Percentiles rank a stretch among this genome's conserved stretches.
Conservation (phyloP, 2,329 filamentous ascomycete species). For the Colletotrichum scovillei region DNA sequence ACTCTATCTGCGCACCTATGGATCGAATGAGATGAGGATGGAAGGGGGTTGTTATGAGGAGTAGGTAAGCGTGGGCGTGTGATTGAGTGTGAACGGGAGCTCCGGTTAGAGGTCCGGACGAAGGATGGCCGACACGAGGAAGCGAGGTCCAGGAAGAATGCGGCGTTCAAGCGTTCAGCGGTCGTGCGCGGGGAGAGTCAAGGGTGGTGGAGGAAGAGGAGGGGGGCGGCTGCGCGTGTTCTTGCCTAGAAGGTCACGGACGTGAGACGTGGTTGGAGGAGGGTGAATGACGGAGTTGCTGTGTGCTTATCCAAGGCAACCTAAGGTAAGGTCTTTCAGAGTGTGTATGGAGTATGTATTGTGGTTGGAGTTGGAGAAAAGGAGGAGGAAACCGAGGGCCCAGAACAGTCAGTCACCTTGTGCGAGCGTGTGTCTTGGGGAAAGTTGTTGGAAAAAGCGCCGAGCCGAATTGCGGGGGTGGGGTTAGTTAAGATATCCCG, state of each 20-base stretch:
- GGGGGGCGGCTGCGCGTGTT: background rate
- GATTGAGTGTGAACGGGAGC: background rate
- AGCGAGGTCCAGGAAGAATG: background rate
- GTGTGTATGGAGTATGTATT: background rate
- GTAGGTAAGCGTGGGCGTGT: background rate
- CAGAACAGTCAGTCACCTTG: background rate
- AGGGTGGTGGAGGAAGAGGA: no score
- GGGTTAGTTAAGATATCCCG: constrained; percentile 8
- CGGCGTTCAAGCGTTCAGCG: background rate
- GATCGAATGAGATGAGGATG: background rate
- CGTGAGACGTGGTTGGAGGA: background rate
- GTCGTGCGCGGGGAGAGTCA: background rate
- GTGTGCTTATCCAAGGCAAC: background rate
- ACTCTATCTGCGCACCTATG: constrained; percentile 4
- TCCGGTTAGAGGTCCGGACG: background rate
- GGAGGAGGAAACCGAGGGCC: constrained; percentile 1
- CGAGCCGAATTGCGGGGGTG: constrained; percentile 35
- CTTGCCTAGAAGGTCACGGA: constrained; percentile 14
- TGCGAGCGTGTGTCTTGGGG: constrained; percentile 13
- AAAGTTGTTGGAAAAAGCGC: constrained; percentile 9
- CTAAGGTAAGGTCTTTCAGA: no score
- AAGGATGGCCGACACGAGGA: background rate
- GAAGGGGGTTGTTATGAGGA: background rate
- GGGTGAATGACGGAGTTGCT: background rate
- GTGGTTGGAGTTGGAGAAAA: constrained; percentile 17